phyloP scores from a whole-genome alignment of 768 basidiomycete genomes.

The Hericium alpestre region DNA sequence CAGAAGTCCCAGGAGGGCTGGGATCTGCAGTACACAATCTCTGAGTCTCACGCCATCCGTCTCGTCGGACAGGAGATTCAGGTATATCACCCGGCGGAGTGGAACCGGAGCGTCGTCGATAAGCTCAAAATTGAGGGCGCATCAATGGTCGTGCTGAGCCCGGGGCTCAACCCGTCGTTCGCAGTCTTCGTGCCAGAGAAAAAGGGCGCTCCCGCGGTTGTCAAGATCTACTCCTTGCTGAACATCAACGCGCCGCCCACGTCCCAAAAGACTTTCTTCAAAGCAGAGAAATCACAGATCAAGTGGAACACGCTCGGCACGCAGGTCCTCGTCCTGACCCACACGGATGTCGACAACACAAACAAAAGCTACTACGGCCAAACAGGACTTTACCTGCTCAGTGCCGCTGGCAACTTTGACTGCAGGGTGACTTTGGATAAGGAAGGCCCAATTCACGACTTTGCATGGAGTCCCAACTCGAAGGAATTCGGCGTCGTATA shows the following conservation, averaged over 20 bases:
- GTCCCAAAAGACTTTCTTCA: conserved; percentile 88
- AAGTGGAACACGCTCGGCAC: conserved; percentile 97
- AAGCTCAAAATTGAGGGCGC: conserved; percentile 79
- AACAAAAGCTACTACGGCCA: conserved; percentile 99
- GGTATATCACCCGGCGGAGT: conserved; percentile 71
- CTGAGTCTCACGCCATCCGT: conserved; percentile 77
- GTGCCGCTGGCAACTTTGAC: conserved; percentile 87
- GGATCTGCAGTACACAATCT: conserved; percentile 85
- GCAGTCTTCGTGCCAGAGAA: conserved; percentile 92
- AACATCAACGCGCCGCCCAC: conserved; percentile 55
- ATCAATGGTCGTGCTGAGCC: conserved; percentile 66
- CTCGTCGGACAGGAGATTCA: conserved; percentile 76
- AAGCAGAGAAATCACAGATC: conserved; percentile 84
- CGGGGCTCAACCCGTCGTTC: conserved; percentile 78
- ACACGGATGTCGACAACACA: conserved; percentile 93
- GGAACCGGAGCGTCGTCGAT: conserved; percentile 69
- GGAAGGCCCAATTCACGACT: conserved; percentile 96
- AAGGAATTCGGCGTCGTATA: conserved; percentile 96
- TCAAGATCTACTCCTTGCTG: conserved; percentile 74
- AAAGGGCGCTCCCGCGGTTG: conserved; percentile 86
- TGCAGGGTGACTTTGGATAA: conserved; percentile 84
- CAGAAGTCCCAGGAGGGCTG: conserved; percentile 90
- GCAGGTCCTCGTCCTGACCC: conserved; percentile 81
- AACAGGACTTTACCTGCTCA: conserved; percentile 88
- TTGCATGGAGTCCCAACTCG: conserved; percentile 90